Evolutionary conservation across 371 early-diverging fungal species (phyloP), one percentile per base, ranked within the genome.

Genomic region (Syncephalastrum sp.): DNA sequence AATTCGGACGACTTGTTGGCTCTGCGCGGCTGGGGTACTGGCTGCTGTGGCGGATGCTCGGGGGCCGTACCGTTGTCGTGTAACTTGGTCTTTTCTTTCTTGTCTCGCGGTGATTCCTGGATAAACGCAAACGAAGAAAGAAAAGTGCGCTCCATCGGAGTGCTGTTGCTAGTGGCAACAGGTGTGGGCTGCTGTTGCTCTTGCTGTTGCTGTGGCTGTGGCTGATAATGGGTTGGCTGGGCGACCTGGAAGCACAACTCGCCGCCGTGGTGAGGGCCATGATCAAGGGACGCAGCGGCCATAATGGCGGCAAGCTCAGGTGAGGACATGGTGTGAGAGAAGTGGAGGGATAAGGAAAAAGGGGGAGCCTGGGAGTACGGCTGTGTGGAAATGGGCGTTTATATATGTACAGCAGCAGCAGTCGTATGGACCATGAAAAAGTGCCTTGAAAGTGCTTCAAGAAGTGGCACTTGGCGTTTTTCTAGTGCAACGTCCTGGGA

Each of bases 71-170:
- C 41, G 6, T 25, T 27, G 10, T 47, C 43, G 53, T 59, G 44
- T 53, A 59, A 38, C 53, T 45, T 59, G 44, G 25, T 46, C 17
- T 42, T 45, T 21, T 42, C 33, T 4, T 19, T 23, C 17, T 27
- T 27, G 17, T 43, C 29, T 33, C 44, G 48, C 8, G 61, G 61
- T 29, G 61, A 33, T 47, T 61, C 61, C 41, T 61, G 61, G 19
- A 61, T 61, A n/a, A 61, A 55, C n/a, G 55, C 45, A 54, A 61
- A 61, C 12, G 61, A 55, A 5, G 61, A 54, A 55, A 55, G 48
- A 33, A 33, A 33, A 10, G 38, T 33, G 38, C 38, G 38, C 38
- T 33, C 38, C 38, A 33, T 33, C 2, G 38, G 38, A 12, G 38
- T 33, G 38, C 38, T 33, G 10, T 33, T 33, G 38, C 38, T 33